phyloP scores from a whole-genome alignment of 1,284 basidiomycete genomes.

The Flammula alnicola region DNA sequence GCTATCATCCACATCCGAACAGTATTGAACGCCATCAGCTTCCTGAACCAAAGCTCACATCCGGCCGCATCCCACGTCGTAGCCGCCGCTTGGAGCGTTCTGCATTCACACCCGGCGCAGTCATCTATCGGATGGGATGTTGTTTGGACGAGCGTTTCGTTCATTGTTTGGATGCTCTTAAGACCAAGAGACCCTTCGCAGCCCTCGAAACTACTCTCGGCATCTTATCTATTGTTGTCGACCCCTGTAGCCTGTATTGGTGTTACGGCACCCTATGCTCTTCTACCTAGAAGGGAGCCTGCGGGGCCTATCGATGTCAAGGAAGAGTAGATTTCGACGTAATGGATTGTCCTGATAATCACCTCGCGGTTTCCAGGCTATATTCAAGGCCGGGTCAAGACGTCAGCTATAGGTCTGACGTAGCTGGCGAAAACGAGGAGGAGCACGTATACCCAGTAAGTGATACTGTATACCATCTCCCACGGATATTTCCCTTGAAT shows the following conservation, averaged over 20 bases:
- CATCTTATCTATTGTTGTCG: slow-evolving; percentile 27
- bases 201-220: slow-evolving; percentile 16
- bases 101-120: slow-evolving; percentile 66
- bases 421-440: too few relatives aligned
- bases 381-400: too few relatives aligned
- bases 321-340: background rate
- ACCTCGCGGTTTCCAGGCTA: too few relatives aligned
- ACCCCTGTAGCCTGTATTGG: slow-evolving; percentile 36
- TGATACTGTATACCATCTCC: too few relatives aligned
- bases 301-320: slow-evolving; percentile 3
- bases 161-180: slow-evolving; percentile 39
- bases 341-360: too few relatives aligned
- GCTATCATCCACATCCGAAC: slow-evolving; percentile 47
- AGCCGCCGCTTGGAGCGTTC: slow-evolving; percentile 35
- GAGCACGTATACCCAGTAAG: too few relatives aligned
- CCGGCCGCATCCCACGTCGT: slow-evolving; percentile 27
- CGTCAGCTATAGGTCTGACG: too few relatives aligned
- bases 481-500: too few relatives aligned
- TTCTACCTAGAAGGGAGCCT: slow-evolving; percentile 9
- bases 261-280: slow-evolving; percentile 32
- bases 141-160: slow-evolving; percentile 56
- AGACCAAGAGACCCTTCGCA: slow-evolving; percentile 2
- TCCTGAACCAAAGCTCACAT: slow-evolving; percentile 19
- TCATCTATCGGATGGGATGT: slow-evolving; percentile 70
- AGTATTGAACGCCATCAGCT: slow-evolving; percentile 26